phyloP scores from a whole-genome alignment of 192 early-diverging fungal genomes.

The Dimargaris verticillata region DNA sequence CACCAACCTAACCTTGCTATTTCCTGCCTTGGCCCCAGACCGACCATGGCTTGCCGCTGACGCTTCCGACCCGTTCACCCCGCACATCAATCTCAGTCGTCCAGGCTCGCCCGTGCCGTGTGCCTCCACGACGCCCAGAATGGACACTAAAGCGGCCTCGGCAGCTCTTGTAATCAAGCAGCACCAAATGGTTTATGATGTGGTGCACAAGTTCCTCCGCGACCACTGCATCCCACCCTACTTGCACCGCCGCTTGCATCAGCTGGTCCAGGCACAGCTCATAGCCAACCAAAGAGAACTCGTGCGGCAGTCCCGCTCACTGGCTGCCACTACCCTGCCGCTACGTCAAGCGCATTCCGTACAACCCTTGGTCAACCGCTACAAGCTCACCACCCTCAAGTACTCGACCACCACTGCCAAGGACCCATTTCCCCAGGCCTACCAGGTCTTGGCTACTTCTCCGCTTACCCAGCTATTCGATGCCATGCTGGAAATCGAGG shows the following conservation, averaged over 20 bases:
- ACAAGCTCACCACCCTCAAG: neutral
- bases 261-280: neutral
- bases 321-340: neutral
- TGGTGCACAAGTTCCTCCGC: slow-evolving; percentile 1
- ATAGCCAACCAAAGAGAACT: neutral
- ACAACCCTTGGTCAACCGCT: neutral
- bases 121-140: neutral
- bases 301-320: neutral
- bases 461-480: slow-evolving; percentile 2
- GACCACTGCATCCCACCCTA: slow-evolving; percentile 6
- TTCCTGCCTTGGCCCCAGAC: neutral
- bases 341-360: neutral
- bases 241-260: slow-evolving; percentile 1
- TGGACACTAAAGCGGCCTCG: neutral
- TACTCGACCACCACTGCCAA: neutral
- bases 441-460: neutral
- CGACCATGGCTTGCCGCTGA: neutral
- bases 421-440: slow-evolving; percentile 10
- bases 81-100: neutral
- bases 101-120: neutral
- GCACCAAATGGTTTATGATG: slow-evolving; percentile 5
- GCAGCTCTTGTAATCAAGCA: neutral
- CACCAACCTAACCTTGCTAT: neutral
- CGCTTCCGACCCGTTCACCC: neutral
- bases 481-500: slow-evolving; percentile 9